A percentile compares a stretch with the other conserved stretches of the same genome.
phyloP scores from a whole-genome alignment of 2,329 filamentous ascomycete species.

The Xylariaceae sp. region DNA sequence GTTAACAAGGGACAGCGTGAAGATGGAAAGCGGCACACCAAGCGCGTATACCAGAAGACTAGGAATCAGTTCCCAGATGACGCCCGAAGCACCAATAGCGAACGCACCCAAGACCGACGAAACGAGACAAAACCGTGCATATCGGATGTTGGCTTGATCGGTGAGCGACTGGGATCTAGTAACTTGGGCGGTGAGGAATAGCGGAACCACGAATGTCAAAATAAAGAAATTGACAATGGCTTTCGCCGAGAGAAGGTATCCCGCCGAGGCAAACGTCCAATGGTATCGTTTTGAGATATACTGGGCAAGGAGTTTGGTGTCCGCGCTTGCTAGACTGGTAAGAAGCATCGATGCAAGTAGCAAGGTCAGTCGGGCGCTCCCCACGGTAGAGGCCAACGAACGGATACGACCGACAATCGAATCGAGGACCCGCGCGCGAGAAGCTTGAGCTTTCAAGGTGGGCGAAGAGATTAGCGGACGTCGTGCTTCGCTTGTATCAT shows the following conservation, averaged over 20 bases:
- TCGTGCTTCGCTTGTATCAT: slow-evolving; percentile 29
- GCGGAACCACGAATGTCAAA: slow-evolving; percentile 39
- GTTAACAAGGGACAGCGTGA: slow-evolving; percentile 44
- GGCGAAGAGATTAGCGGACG: slow-evolving; percentile 38
- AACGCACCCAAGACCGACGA: slow-evolving; percentile 39
- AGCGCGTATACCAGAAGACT: slow-evolving; percentile 43
- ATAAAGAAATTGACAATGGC: slow-evolving; percentile 44
- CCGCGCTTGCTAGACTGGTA: slow-evolving; percentile 45
- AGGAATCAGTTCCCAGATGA: slow-evolving; percentile 38
- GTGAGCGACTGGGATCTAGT: slow-evolving; percentile 21
- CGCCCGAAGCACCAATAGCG: slow-evolving; percentile 37
- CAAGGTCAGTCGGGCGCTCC: slow-evolving; percentile 40
- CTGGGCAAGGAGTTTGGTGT: slow-evolving; percentile 45
- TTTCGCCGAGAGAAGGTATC: slow-evolving; percentile 44
- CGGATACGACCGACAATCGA: slow-evolving; percentile 28
- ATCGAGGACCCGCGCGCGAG: slow-evolving; percentile 15
- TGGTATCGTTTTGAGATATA: slow-evolving; percentile 46
- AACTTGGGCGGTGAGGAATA: slow-evolving; percentile 29
- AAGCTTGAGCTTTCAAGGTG: slow-evolving; percentile 33
- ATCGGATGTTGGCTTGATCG: slow-evolving; percentile 31
- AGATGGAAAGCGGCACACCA: slow-evolving; percentile 45
- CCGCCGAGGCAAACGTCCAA: slow-evolving; percentile 43
- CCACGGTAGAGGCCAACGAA: slow-evolving; percentile 32
- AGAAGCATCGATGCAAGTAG: slow-evolving; percentile 39
- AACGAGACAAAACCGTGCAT: slow-evolving; percentile 35